Base-by-base conservation (phyloP, 148 eudicot species). In the Chenopodium formosanum region DNA sequence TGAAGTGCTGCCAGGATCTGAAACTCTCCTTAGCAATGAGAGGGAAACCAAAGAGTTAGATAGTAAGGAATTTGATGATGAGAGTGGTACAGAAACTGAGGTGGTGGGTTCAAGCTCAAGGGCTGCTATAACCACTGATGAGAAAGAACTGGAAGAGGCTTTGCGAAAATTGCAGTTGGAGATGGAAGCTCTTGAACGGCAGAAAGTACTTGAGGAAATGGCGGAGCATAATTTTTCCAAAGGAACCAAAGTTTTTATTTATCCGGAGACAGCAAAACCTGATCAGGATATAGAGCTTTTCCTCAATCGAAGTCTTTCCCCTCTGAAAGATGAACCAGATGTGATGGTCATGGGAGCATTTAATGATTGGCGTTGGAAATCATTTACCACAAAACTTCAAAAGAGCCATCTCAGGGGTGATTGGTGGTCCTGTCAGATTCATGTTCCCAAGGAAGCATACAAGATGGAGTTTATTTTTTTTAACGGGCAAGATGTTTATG, bases 371-470 rank as follows among this genome's bases (percentile, higher is more conserved):
- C 85, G 90, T 29, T 97, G 94, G 94, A 97, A 89, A 86, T 94
- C 97, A 50, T 97, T 94, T 77, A 90, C 95, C 53, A 65, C 70
- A 23, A 92, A 86, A 72, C 83, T 97, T 85, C 86, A 85, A 48
- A 94, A 94, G 89, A 87, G 86, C 79, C 72, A 90, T 82, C 91
- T 97, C 64, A 86, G 75, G 78, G 95, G 94, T 76, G 98, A 97
- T 83, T 97, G 98, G 99, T 97, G 99, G 99, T 90, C 93, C 79
- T 94, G 99, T 88, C 72, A 80, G 81, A 77, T 97, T 75, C 94
- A 89, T 77, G 94, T 97, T 85, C 98, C 99, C 63, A 86, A 85
- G 79, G 94, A 97, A 91, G 97, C 96, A 79, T 94, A 91, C 89
- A 89, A 82, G 73, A 84, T 94, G 50, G 95, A 97, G 84, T 97